Evolutionary conservation across 495 filamentous ascomycete genomes (phyloP), one percentile per base, ranked within the genome.

Genomic region (Penicillium cataractarum): DNA sequence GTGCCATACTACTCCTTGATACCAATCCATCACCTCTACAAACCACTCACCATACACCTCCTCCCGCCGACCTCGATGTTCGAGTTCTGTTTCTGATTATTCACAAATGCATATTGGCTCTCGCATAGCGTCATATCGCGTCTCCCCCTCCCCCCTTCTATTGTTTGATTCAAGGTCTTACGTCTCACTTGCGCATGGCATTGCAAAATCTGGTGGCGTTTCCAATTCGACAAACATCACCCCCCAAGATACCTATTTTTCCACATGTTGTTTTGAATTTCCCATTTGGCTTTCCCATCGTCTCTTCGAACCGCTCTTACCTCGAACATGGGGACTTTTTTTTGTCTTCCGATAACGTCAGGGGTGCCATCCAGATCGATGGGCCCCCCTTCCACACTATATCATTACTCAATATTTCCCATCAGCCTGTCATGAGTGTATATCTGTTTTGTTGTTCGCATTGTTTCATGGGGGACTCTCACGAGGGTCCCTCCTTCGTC

Each of bases 1-100:
- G 95, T 99, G 95, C 75, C 80, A 83, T 61, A 91, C 91, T 54
- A 90, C 93, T 37, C 83, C 84, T 65, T 86, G 80, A 56, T 42
- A 80, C 69, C 64, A 76, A 53, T 22, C 17, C n/a, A 35, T 12
- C 29, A 6, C 17, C 29, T 17, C 27, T 33, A 35, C 29, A 3
- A 46, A 46, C 1, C 6, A 21, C 51, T 9, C 29, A 52, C 29
- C 51, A 35, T 8, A 32, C 35, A 32, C 29, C 29, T 39, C 35
- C n/a, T 19, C 61, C 66, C 66, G 61, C 72, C 60, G 66, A 72
- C 63, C 53, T 65, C 61, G 51, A 62, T 62, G 63, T 32, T 15
- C 51, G 60, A 63, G 58, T 64, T 61, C 57, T 52, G 60, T 72
- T 73, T 68, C 48, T 75, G 68, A 73, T 75, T 75, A n/a, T 74